Percentiles rank a stretch among this genome's conserved stretches.
phyloP scores from a whole-genome alignment of 2,329 filamentous ascomycete genomes.

The Fusarium sp. region DNA sequence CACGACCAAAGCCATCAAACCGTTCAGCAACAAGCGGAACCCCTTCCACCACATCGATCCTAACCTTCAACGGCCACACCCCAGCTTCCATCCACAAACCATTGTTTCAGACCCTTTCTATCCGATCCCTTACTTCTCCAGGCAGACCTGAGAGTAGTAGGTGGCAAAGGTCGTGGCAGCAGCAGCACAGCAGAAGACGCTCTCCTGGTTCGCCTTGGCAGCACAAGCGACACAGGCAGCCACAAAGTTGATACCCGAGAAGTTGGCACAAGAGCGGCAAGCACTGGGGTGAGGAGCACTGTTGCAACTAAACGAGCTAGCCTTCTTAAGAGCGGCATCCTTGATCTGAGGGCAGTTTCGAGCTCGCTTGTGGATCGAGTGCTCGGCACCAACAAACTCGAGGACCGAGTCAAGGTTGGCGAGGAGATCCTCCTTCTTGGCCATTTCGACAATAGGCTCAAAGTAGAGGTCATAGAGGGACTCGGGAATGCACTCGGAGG shows the following conservation, averaged over 20 bases:
- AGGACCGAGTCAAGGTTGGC: conserved; percentile 11
- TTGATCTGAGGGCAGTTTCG: conserved; percentile 20
- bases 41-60: background rate
- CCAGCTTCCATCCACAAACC: too few species aligned
- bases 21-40: background rate
- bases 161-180: conserved; percentile 22
- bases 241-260: conserved; percentile 21
- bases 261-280: conserved; percentile 27
- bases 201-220: conserved; percentile 28
- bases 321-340: conserved; percentile 4
- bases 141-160: conserved; percentile 29
- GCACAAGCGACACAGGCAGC: conserved; percentile 25
- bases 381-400: background rate
- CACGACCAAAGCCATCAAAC: background rate
- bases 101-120: too few species aligned
- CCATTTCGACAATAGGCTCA: conserved; percentile 24
- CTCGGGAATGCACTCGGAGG: conserved; percentile 22
- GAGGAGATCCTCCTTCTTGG: conserved; percentile 27
- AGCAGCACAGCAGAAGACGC: conserved; percentile 27
- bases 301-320: conserved; percentile 15
- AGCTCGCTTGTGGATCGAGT: conserved; percentile 10
- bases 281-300: conserved; percentile 15
- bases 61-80: too few species aligned
- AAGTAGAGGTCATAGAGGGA: conserved; percentile 30
- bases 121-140: conserved; percentile 9